phyloP scores from a whole-genome alignment of 176 grass and related monocot species.

The Oryza officinalis region DNA sequence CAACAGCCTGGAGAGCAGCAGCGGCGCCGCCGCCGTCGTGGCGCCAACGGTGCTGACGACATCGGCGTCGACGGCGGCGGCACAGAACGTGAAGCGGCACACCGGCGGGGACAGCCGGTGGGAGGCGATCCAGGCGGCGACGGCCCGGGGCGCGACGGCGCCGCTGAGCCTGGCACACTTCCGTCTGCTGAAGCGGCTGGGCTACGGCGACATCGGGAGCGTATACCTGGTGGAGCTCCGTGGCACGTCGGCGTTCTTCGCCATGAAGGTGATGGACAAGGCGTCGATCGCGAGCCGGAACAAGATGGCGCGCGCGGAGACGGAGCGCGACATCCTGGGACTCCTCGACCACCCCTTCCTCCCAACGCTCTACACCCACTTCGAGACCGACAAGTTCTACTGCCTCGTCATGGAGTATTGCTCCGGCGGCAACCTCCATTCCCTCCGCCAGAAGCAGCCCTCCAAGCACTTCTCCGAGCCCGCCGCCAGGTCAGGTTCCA shows the following conservation, averaged over 20 bases:
- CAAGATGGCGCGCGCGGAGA: constrained; percentile 56
- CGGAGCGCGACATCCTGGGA: constrained; percentile 58
- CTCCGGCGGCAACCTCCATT: constrained; percentile 51
- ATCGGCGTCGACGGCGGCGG: not conserved
- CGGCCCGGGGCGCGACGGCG: constrained; percentile 1
- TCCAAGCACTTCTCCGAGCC: constrained; percentile 50
- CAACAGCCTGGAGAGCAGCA: constrained; percentile 51
- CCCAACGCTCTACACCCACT: constrained; percentile 42
- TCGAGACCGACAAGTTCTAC: constrained; percentile 44
- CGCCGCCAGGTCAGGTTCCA: constrained; percentile 27
- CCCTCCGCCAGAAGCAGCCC: constrained; percentile 51
- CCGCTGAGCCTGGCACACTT: constrained; percentile 68
- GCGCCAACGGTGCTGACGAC: not conserved
- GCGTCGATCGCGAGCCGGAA: constrained; percentile 53
- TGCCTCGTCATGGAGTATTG: constrained; percentile 50
- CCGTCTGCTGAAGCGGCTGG: constrained; percentile 81
- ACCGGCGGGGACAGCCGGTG: constrained; percentile 59
- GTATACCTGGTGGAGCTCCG: constrained; percentile 95
- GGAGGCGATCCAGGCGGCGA: constrained; percentile 52
- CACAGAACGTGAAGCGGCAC: constrained; percentile 45
- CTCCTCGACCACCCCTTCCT: constrained; percentile 49
- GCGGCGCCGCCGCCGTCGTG: not conserved
- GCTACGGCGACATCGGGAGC: constrained; percentile 96
- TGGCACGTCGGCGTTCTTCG: constrained; percentile 46
- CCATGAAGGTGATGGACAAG: constrained; percentile 72